Evolutionary conservation across 257 asterid genomes (phyloP).

Genomic region (Leptodermis oblonga): DNA sequence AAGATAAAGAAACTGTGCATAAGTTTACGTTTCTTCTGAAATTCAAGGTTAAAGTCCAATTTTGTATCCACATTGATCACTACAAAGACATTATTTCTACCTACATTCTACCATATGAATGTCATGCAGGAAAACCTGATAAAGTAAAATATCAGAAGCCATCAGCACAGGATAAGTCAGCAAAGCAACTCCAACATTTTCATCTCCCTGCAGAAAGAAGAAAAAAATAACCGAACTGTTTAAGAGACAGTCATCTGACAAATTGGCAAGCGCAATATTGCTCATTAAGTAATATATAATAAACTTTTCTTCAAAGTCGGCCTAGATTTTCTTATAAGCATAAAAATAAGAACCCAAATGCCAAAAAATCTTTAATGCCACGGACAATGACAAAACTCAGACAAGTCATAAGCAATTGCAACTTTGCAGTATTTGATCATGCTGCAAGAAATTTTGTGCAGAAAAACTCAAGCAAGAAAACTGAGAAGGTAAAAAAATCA

Average conservation of each 20-base stretch:
- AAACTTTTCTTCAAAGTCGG: not conserved
- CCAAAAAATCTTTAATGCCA: not conserved
- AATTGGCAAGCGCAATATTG: not conserved
- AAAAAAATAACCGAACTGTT: constrained; percentile 3
- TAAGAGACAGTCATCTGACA: not conserved
- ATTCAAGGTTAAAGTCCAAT: not conserved
- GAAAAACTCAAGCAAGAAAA: not conserved
- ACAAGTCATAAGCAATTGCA: not conserved
- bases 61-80: not conserved
- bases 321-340: not conserved
- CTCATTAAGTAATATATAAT: not conserved
- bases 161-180: constrained; percentile 92
- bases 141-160: constrained; percentile 96
- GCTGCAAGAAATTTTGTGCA: not conserved
- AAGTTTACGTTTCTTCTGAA: not conserved
- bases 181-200: constrained; percentile 93
- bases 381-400: not conserved
- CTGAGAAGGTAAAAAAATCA: not conserved
- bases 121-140: constrained; percentile 47
- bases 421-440: not conserved
- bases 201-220: constrained; percentile 64
- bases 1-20: not conserved
- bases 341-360: not conserved
- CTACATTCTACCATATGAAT: not conserved
- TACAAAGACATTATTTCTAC: constrained; percentile 2